Base-by-base conservation (phyloP, 116 monocot genomes). In the Dioscorea cayenensis region DNA sequence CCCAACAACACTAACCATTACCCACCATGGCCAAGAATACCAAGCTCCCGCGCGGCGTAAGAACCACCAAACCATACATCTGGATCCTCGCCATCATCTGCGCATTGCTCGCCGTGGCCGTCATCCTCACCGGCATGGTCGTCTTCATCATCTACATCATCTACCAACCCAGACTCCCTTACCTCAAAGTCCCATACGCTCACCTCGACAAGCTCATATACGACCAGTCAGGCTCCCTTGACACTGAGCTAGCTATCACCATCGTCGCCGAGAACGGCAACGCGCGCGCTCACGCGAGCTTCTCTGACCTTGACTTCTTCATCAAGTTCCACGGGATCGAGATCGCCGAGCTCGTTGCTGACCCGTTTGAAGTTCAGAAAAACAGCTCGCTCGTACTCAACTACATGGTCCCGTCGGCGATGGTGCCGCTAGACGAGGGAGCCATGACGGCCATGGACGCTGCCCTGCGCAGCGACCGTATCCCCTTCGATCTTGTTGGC, bases 191-290 rank as follows among this genome's bases (percentile, higher is more conserved):
- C 35, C 11, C 76, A 2, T 13, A 29, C 36, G 87, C 87, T 2
- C 73, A 64, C 51, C 76, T 87, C 19, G 36, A 67, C 73, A 64
- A 20, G 18, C 84, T 87, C 5, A 49, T 71, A 19, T 87, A 84
- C 61, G 87, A 78, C 73, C 84, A 87, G 66, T 51, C 72, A 0
- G 84, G 87, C 43, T 64, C 63, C 4, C 78, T 87, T 35, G 72
- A 27, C 72, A 28, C 66, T 58, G 59, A 58, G 70, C 62, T 84
- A 59, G 61, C 55, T 48, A 36, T 87, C 55, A 70, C 66, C 32
- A 50, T 84, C 68, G 48, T 64, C 1, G 87, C 87, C 0, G 76
- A 59, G 81, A 87, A 87, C 68, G 73, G 79, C 81, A 87, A 87
- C 71, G 2, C 3, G 16, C 72, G 60, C 9, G 75, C 84, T 17